Conservation (phyloP, 2,329 filamentous ascomycete genomes). For the Ascocoryne sarcoides region DNA sequence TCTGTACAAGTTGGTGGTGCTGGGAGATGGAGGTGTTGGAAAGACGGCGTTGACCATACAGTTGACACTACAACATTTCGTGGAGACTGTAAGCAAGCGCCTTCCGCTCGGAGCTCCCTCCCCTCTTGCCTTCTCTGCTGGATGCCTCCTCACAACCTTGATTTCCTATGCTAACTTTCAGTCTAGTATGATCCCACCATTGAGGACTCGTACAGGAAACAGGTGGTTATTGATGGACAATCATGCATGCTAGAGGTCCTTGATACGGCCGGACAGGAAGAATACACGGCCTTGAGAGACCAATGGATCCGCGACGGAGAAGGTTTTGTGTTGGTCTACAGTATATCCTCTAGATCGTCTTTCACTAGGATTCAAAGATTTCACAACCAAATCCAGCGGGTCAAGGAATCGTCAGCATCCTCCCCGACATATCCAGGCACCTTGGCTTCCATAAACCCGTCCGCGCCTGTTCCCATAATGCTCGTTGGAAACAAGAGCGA, state of each 20-base stretch:
- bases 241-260: constrained; percentile 96
- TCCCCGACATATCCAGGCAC: constrained; percentile 72
- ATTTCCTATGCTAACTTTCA: constrained; percentile 14
- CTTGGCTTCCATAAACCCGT: constrained; percentile 44
- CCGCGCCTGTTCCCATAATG: constrained; percentile 79
- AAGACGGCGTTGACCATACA: constrained; percentile 94
- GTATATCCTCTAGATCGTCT: constrained; percentile 92
- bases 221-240: constrained; percentile 87
- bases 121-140: neutral
- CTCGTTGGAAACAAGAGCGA: constrained; percentile 98
- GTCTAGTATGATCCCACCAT: constrained; percentile 69
- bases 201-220: constrained; percentile 81
- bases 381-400: constrained; percentile 92
- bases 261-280: constrained; percentile 95
- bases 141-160: neutral
- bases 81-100: constrained; percentile 63
- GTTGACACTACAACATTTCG: constrained; percentile 96
- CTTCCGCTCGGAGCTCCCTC: neutral
- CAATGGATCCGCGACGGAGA: constrained; percentile 99
- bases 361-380: constrained; percentile 93
- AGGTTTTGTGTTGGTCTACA: constrained; percentile 95
- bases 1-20: constrained; percentile 89
- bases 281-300: constrained; percentile 92
- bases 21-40: constrained; percentile 88
- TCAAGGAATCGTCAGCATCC: constrained; percentile 80